Conservation (phyloP, 441 rosid genomes). For the Macaranga tanarius region DNA sequence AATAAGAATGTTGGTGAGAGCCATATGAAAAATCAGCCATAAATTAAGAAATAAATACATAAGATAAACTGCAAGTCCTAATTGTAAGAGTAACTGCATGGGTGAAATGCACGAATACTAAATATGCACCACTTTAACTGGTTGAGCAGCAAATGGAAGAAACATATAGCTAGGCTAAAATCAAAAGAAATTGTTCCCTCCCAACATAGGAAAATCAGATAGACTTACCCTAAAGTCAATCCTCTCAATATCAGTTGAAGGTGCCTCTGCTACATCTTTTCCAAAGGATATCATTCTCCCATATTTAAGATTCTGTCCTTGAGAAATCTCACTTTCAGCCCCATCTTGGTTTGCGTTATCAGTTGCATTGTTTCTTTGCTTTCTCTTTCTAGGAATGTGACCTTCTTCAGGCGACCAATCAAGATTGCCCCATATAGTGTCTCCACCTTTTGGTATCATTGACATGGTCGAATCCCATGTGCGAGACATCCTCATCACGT, state of each 20-base stretch:
- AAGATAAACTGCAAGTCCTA: background rate
- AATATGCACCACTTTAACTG: background rate
- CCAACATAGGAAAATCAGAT: background rate
- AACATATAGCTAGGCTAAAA: background rate
- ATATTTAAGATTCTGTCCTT: slow-evolving; percentile 46
- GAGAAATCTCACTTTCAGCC: slow-evolving; percentile 38
- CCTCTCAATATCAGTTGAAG: slow-evolving; percentile 59
- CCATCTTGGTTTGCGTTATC: slow-evolving; percentile 27
- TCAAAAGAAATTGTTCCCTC: background rate
- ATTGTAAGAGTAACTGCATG: slow-evolving; percentile 8
- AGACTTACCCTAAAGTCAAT: slow-evolving; percentile 78
- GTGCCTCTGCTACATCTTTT: slow-evolving; percentile 74
- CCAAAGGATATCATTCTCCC: slow-evolving; percentile 94
- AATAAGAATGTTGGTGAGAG: background rate
- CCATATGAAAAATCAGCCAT: background rate
- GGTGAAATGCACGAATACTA: background rate
- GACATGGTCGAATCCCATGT: slow-evolving; percentile 99
- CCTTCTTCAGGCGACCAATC: slow-evolving; percentile 93
- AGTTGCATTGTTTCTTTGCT: slow-evolving; percentile 28
- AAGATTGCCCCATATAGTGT: slow-evolving; percentile 90
- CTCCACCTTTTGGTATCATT: slow-evolving; percentile 94
- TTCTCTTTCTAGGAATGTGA: slow-evolving; percentile 37
- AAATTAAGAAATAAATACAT: background rate
- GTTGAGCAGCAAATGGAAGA: slow-evolving; percentile 4
- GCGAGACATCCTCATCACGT: slow-evolving; percentile 78